Conservation (phyloP, 495 filamentous ascomycete genomes). For the Penicillium canescens region DNA sequence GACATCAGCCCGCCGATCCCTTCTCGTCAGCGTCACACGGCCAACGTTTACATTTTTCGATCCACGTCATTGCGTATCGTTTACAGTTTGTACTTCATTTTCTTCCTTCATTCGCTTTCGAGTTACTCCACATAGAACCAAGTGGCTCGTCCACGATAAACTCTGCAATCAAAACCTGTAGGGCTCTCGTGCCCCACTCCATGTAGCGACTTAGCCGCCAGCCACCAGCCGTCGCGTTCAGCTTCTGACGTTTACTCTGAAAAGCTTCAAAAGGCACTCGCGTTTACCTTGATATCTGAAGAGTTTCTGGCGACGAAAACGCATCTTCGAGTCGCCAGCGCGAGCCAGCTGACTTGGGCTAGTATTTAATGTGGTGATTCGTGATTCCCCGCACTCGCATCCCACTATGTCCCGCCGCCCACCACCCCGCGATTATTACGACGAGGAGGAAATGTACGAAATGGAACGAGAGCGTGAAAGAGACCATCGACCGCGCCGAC, state of each 20-base stretch:
- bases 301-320: not conserved
- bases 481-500: slow-evolving; percentile 16
- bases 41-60: not conserved
- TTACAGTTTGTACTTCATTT: not conserved
- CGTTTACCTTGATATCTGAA: not conserved
- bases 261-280: too few relatives aligned
- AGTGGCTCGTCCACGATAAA: too few relatives aligned
- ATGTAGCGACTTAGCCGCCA: too few relatives aligned
- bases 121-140: too few relatives aligned
- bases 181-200: too few relatives aligned
- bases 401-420: slow-evolving; percentile 37
- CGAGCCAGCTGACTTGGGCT: not conserved
- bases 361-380: slow-evolving; percentile 4
- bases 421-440: slow-evolving; percentile 32
- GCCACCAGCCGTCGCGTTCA: too few relatives aligned
- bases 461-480: slow-evolving; percentile 26
- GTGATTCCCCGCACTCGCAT: slow-evolving; percentile 1
- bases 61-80: too few relatives aligned
- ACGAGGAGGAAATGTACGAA: slow-evolving; percentile 28
- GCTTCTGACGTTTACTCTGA: too few relatives aligned
- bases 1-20: slow-evolving; percentile 24
- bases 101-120: too few relatives aligned
- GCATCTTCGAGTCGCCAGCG: not conserved
- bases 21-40: slow-evolving; percentile 1
- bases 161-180: too few relatives aligned